Evolutionary conservation across 2,329 filamentous ascomycete genomes (phyloP).

Genomic region (Fusarium concolor): DNA sequence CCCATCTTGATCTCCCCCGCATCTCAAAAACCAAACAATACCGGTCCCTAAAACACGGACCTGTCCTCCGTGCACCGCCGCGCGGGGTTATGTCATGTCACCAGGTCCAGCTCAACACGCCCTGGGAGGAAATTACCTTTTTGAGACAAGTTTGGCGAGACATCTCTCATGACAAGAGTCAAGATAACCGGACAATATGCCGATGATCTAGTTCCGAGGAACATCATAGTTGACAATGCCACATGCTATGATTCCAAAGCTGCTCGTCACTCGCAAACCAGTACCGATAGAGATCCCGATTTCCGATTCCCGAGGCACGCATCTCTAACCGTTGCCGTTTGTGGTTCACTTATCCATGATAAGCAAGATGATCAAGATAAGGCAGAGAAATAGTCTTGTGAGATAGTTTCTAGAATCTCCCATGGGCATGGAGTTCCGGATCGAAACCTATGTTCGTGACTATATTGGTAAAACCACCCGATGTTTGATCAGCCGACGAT

Average conservation of each 20-base stretch:
- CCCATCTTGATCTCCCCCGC: slow-evolving; percentile 25
- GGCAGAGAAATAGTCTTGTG: too few species aligned
- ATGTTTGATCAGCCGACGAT: too few species aligned
- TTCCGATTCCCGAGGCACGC: slow-evolving; percentile 31
- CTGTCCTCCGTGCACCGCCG: slow-evolving; percentile 31
- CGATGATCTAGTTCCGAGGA: slow-evolving; percentile 30
- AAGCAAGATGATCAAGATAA: slow-evolving; percentile 7
- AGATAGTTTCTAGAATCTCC: too few species aligned
- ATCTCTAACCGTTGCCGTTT: slow-evolving; percentile 4
- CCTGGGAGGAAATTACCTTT: slow-evolving; percentile 40
- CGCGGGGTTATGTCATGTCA: slow-evolving; percentile 21
- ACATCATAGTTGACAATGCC: neutral
- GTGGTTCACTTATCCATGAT: slow-evolving; percentile 3
- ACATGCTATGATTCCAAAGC: slow-evolving; percentile 7
- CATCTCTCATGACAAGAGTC: neutral
- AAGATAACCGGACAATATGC: slow-evolving; percentile 37
- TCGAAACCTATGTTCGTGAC: too few species aligned
- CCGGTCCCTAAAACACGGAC: slow-evolving; percentile 33
- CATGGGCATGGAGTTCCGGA: too few species aligned
- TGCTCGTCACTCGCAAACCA: slow-evolving; percentile 13
- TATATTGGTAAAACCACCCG: too few species aligned
- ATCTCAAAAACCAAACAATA: slow-evolving; percentile 14
- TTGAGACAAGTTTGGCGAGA: slow-evolving; percentile 32
- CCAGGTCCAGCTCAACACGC: slow-evolving; percentile 11
- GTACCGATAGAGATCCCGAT: slow-evolving; percentile 27